These are phyloP conservation scores for Candida pini DNA, from an alignment of 805 yeast genomes.

Conservation along the genomic window DNA sequence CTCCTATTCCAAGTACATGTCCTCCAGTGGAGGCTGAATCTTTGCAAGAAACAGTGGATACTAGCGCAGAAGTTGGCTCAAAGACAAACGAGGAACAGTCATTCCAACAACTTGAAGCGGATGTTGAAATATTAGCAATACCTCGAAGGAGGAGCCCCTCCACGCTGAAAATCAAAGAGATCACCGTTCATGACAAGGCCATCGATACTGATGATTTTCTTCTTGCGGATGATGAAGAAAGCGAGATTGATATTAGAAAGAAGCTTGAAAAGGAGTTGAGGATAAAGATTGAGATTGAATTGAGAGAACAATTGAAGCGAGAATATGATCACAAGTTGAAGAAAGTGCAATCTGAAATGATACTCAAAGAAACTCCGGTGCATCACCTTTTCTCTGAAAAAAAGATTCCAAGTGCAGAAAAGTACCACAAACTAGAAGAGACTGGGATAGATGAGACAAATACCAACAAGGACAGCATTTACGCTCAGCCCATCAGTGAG, in stretches of 20 bases:
- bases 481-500: conserved; percentile 11
- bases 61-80: too few species aligned
- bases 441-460: conserved; percentile 19
- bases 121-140: too few species aligned
- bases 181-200: conserved; percentile 13
- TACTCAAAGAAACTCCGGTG: neutral
- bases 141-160: neutral
- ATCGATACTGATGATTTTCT: conserved; percentile 14
- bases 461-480: conserved; percentile 22
- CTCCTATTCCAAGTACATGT: too few species aligned
- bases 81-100: too few species aligned
- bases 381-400: neutral
- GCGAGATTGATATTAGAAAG: conserved; percentile 2
- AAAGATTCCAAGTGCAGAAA: neutral
- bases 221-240: conserved; percentile 6
- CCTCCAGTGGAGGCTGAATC: too few species aligned
- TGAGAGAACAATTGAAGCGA: conserved; percentile 4
- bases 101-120: neutral
- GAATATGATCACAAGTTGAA: conserved; percentile 3
- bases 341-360: neutral
- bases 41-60: too few species aligned
- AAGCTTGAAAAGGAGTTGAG: conserved; percentile 11
- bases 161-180: conserved; percentile 1
- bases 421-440: conserved; percentile 3
- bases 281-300: conserved; percentile 7